Percentiles rank a stretch among this genome's conserved stretches.
Evolutionary conservation across 179 eudicot genomes (phyloP).

Genomic region (Drosera spatulata): DNA sequence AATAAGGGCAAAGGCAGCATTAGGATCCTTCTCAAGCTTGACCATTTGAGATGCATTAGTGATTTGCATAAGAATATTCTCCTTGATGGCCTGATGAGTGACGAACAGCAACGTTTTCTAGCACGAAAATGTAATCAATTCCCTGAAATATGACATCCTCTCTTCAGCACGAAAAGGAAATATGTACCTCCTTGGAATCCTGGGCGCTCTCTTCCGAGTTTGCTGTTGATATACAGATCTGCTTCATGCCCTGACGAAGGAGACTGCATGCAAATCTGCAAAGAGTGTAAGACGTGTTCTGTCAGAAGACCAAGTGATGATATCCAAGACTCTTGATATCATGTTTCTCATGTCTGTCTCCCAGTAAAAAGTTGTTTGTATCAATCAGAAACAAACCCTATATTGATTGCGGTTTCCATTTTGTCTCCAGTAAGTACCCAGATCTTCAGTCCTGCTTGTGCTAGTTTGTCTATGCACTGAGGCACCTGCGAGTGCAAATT

Average conservation of each 20-base stretch:
- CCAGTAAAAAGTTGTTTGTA: not conserved
- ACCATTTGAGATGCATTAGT: constrained; percentile 76
- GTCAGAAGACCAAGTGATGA: too few species aligned
- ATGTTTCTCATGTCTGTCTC: too few species aligned
- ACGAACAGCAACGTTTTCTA: constrained; percentile 19
- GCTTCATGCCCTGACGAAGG: constrained; percentile 98
- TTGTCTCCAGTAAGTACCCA: constrained; percentile 99
- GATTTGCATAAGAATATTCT: constrained; percentile 72
- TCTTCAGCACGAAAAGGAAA: constrained; percentile 3
- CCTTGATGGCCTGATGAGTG: constrained; percentile 52
- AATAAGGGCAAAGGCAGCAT: constrained; percentile 95
- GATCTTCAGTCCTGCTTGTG: constrained; percentile 97
- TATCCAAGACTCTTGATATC: not conserved
- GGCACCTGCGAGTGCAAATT: constrained; percentile 53
- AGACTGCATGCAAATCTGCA: constrained; percentile 95
- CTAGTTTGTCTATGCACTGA: constrained; percentile 95
- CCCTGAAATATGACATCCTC: constrained; percentile 6
- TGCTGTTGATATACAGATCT: constrained; percentile 61
- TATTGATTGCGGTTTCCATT: constrained; percentile 99
- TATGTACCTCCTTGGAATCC: constrained; percentile 62
- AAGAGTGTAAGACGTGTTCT: constrained; percentile 4
- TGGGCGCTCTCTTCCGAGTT: constrained; percentile 36
- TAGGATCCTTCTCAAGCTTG: constrained; percentile 12
- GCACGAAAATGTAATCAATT: constrained; percentile 13
- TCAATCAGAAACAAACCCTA: constrained; percentile 51